Evolutionary conservation across 2,329 filamentous ascomycete genomes (phyloP).

Genomic region (Botryosphaeria dothidea): DNA sequence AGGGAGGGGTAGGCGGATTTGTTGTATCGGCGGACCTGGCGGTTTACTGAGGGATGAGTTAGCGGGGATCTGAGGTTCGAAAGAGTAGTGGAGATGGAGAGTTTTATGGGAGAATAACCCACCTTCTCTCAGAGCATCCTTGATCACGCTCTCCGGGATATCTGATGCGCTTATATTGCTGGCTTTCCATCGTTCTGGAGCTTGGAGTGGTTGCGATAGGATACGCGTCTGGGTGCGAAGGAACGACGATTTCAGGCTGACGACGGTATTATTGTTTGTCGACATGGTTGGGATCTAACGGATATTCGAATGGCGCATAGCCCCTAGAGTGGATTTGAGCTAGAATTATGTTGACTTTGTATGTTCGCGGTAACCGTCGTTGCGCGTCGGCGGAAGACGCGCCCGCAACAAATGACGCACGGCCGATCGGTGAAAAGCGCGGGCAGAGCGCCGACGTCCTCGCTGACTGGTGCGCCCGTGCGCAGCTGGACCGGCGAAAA

Average conservation of each 20-base stretch:
- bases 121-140: slow-evolving; percentile 55
- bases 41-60: slow-evolving; percentile 55
- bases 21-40: slow-evolving; percentile 64
- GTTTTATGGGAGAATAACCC: background rate
- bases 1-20: slow-evolving; percentile 67
- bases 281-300: slow-evolving; percentile 6
- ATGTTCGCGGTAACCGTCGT: background rate
- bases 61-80: background rate
- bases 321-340: no score
- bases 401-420: slow-evolving; percentile 3
- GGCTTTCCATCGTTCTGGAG: slow-evolving; percentile 56
- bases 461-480: background rate
- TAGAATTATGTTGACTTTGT: no score
- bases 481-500: background rate
- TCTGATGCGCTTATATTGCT: slow-evolving; percentile 49
- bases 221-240: slow-evolving; percentile 63
- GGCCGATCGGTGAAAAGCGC: slow-evolving; percentile 7
- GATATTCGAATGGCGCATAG: no score
- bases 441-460: background rate
- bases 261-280: slow-evolving; percentile 39
- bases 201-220: slow-evolving; percentile 60
- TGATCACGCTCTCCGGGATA: slow-evolving; percentile 49
- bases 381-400: slow-evolving; percentile 7
- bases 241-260: slow-evolving; percentile 66
- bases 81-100: no score